phyloP scores from a whole-genome alignment of 2,329 filamentous ascomycete species.

The Ustulina deusta region DNA sequence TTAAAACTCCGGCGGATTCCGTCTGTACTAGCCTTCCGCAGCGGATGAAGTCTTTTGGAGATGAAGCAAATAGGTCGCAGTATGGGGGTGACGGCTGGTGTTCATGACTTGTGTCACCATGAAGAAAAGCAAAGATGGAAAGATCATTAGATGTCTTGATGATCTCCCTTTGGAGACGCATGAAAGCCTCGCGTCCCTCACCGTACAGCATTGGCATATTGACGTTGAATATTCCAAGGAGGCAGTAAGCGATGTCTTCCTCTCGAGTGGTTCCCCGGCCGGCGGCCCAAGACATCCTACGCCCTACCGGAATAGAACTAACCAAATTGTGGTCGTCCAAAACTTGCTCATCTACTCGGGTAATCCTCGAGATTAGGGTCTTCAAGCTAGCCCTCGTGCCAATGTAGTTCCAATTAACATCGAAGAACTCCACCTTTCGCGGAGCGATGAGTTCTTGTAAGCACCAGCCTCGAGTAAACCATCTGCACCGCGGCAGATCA shows the following conservation, averaged over 20 bases:
- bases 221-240: constrained; percentile 12
- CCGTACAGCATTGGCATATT: constrained; percentile 8
- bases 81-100: no score
- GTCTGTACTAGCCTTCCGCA: no score
- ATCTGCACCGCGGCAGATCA: neutral
- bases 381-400: constrained; percentile 1
- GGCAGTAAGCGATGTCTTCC: constrained; percentile 14
- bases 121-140: no score
- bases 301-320: neutral
- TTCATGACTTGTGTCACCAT: no score
- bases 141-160: no score
- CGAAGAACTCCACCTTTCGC: constrained; percentile 10
- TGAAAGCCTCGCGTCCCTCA: no score
- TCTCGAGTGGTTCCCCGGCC: neutral
- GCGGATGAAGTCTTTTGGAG: no score
- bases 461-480: constrained; percentile 15
- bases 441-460: constrained; percentile 20
- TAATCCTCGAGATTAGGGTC: neutral
- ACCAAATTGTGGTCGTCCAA: neutral
- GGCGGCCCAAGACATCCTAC: constrained; percentile 9
- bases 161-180: no score
- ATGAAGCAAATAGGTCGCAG: no score
- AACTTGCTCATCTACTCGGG: neutral
- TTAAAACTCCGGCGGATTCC: no score
- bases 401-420: neutral